A percentile compares a stretch with the other conserved stretches of the same genome.
phyloP scores from a whole-genome alignment of 176 grass and related monocot species.

The Panicum miliaceum region DNA sequence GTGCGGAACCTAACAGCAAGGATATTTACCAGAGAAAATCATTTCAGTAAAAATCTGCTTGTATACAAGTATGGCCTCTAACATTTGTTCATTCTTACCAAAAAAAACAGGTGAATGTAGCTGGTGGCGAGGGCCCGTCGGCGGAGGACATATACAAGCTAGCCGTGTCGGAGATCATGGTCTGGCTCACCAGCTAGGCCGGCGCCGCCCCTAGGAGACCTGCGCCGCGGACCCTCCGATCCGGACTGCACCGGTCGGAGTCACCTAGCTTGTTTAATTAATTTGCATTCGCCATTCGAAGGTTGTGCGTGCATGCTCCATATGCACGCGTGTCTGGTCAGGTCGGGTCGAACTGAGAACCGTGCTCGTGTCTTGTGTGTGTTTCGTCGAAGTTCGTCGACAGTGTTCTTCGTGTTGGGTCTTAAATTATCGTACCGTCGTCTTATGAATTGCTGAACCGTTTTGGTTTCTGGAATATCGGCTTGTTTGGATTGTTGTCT shows the following conservation, averaged over 20 bases:
- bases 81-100: no score
- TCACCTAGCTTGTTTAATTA: not conserved
- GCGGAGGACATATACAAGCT: constrained; percentile 61
- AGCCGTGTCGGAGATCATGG: constrained; percentile 67
- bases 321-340: not conserved
- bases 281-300: not conserved
- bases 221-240: no score
- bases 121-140: constrained; percentile 7
- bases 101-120: constrained; percentile 53
- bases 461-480: not conserved
- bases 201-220: no score
- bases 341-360: not conserved
- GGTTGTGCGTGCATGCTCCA: not conserved
- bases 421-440: not conserved
- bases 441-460: not conserved
- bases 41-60: no score
- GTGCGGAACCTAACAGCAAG: not conserved
- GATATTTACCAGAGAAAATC: no score
- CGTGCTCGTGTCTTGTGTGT: not conserved
- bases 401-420: not conserved
- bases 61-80: no score
- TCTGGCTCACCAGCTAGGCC: constrained; percentile 55
- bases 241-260: not conserved
- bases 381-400: not conserved
- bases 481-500: not conserved